phyloP scores from a whole-genome alignment of 2,329 filamentous ascomycete species.

The Colletotrichum sp. region DNA sequence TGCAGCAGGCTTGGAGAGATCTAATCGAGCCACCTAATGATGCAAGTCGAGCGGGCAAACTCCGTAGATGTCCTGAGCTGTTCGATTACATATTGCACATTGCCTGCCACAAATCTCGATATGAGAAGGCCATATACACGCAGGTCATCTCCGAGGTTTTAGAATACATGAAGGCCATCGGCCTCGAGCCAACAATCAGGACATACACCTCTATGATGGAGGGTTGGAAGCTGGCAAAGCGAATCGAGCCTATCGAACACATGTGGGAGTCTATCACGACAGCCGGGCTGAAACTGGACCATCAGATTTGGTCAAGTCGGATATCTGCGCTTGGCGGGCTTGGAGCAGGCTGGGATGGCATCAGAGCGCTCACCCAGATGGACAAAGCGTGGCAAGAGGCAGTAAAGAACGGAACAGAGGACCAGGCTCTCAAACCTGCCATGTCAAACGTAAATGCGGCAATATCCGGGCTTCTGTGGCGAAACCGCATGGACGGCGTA shows the following conservation, averaged over 20 bases:
- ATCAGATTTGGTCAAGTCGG: slow-evolving; percentile 71
- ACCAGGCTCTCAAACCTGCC: slow-evolving; percentile 58
- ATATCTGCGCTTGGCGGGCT: slow-evolving; percentile 69
- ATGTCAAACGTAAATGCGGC: slow-evolving; percentile 74
- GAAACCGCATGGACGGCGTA: slow-evolving; percentile 52
- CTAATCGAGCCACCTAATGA: slow-evolving; percentile 30
- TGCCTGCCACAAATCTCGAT: slow-evolving; percentile 33
- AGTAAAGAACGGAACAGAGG: slow-evolving; percentile 29
- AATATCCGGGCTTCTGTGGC: slow-evolving; percentile 64
- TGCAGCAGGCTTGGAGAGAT: slow-evolving; percentile 32
- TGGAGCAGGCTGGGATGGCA: slow-evolving; percentile 58
- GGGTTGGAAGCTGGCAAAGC: slow-evolving; percentile 67
- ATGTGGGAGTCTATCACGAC: slow-evolving; percentile 70
- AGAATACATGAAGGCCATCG: slow-evolving; percentile 49
- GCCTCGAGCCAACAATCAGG: slow-evolving; percentile 62
- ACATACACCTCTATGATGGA: slow-evolving; percentile 79
- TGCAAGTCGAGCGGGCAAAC: slow-evolving; percentile 27
- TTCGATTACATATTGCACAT: slow-evolving; percentile 46
- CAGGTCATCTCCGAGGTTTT: slow-evolving; percentile 31
- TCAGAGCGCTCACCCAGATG: slow-evolving; percentile 72
- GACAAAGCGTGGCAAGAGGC: slow-evolving; percentile 59
- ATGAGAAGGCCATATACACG: background rate
- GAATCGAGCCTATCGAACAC: slow-evolving; percentile 63
- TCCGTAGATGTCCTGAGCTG: slow-evolving; percentile 38
- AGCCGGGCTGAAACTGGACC: slow-evolving; percentile 66